phyloP scores from a whole-genome alignment of 176 grass and related monocot genomes.

The maize (Zea mays) region DNA sequence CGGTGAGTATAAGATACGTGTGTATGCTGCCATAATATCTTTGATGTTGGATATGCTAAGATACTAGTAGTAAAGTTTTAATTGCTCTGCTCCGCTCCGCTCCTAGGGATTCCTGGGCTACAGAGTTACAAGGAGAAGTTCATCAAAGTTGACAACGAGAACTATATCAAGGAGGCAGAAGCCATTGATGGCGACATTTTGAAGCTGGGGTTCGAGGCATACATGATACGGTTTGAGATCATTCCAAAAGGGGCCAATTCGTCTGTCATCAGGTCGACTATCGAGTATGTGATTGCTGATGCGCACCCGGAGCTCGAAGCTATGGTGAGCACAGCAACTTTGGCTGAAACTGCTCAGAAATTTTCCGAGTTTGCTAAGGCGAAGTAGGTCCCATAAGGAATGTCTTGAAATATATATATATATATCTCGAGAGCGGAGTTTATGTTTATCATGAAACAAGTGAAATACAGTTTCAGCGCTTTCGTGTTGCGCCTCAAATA shows the following conservation, averaged over 20 bases:
- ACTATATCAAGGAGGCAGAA: conserved; percentile 23
- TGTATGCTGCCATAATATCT: too few relatives aligned
- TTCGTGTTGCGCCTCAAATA: too few relatives aligned
- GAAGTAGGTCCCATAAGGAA: conserved; percentile 14
- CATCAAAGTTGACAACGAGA: conserved; percentile 13
- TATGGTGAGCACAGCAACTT: conserved; percentile 8
- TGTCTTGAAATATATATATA: not conserved
- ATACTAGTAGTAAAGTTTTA: too few relatives aligned
- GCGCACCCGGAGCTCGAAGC: not conserved
- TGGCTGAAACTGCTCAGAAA: conserved; percentile 24
- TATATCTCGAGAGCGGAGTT: too few relatives aligned
- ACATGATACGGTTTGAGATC: conserved; percentile 27
- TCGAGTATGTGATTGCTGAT: conserved; percentile 36
- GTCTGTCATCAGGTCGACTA: conserved; percentile 23
- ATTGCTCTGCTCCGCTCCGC: not conserved
- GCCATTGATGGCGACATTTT: conserved; percentile 8
- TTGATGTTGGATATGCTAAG: too few relatives aligned
- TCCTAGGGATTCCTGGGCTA: conserved; percentile 34
- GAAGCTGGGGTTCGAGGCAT: conserved; percentile 29
- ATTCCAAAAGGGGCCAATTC: not conserved
- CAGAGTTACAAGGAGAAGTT: conserved; percentile 23
- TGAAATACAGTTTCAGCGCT: too few relatives aligned
- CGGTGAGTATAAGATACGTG: conserved; percentile 15
- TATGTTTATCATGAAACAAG: too few relatives aligned
- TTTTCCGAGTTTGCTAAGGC: conserved; percentile 6